Percentiles rank a stretch among this genome's conserved stretches.
Evolutionary conservation across 225 moss, liverwort and hornwort species (phyloP).

Genomic region (Anthoceros angustus): DNA sequence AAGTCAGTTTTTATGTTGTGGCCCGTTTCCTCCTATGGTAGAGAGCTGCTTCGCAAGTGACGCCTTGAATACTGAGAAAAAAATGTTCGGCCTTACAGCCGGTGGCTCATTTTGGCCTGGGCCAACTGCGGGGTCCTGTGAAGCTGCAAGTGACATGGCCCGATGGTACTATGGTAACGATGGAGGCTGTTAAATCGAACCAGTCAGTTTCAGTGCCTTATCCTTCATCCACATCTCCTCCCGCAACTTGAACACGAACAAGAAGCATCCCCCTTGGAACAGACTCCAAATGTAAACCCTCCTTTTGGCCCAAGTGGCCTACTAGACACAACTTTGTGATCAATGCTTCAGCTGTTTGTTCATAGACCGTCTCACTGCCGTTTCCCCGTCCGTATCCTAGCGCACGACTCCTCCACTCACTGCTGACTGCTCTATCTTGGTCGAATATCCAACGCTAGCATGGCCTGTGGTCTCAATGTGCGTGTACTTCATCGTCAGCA

Average conservation of each 20-base stretch:
- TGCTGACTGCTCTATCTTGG: neutral
- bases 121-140: conserved; percentile 32
- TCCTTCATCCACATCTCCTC: conserved; percentile 14
- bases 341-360: too few relatives aligned
- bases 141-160: conserved; percentile 56
- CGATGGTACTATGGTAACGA: conserved; percentile 31
- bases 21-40: neutral
- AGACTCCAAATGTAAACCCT: too few relatives aligned
- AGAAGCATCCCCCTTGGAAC: neutral
- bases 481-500: neutral
- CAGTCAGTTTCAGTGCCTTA: conserved; percentile 33
- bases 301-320: too few relatives aligned
- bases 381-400: too few relatives aligned
- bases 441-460: neutral
- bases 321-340: too few relatives aligned
- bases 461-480: neutral
- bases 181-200: conserved; percentile 25
- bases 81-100: conserved; percentile 30
- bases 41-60: neutral
- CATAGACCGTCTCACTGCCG: too few relatives aligned
- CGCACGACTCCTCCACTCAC: too few relatives aligned
- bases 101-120: conserved; percentile 80
- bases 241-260: neutral
- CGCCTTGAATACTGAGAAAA: neutral
- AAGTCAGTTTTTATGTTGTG: neutral